Conservation (phyloP, 768 basidiomycete species). For the Boletus subparvulus region DNA sequence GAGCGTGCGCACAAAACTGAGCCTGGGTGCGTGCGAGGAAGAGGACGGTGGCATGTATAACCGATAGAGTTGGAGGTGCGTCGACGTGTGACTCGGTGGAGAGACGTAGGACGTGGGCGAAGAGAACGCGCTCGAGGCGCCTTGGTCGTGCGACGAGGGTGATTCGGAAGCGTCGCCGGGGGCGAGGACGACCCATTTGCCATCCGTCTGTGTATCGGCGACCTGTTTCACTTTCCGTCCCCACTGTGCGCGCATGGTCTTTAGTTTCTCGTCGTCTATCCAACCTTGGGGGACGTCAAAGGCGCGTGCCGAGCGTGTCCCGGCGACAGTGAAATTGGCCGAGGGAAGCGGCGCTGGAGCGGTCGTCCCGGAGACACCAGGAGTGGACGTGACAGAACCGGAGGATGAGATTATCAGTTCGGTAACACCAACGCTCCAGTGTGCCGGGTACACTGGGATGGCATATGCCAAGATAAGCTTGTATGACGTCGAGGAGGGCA, state of each 20-base stretch:
- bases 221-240: slow-evolving; percentile 68
- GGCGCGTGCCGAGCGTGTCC: slow-evolving; percentile 64
- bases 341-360: slow-evolving; percentile 14
- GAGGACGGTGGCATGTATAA: slow-evolving; percentile 56
- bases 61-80: slow-evolving; percentile 72
- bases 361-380: slow-evolving; percentile 2
- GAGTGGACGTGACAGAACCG: slow-evolving; percentile 11
- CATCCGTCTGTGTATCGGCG: slow-evolving; percentile 77
- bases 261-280: slow-evolving; percentile 65
- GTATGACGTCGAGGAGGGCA: slow-evolving; percentile 54
- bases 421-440: slow-evolving; percentile 77
- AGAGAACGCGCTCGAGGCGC: slow-evolving; percentile 25
- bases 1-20: slow-evolving; percentile 69
- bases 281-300: slow-evolving; percentile 71
- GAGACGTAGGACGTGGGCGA: slow-evolving; percentile 30
- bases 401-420: slow-evolving; percentile 63
- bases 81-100: slow-evolving; percentile 45
- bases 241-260: slow-evolving; percentile 72
- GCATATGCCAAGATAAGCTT: slow-evolving; percentile 76
- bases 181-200: slow-evolving; percentile 81
- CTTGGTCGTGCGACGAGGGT: slow-evolving; percentile 10
- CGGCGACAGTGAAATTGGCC: slow-evolving; percentile 47
- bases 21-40: slow-evolving; percentile 56
- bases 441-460: slow-evolving; percentile 74
- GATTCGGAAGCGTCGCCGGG: slow-evolving; percentile 44